Evolutionary conservation across 345 rosid species (phyloP).

Genomic region (Arabis alpina): DNA sequence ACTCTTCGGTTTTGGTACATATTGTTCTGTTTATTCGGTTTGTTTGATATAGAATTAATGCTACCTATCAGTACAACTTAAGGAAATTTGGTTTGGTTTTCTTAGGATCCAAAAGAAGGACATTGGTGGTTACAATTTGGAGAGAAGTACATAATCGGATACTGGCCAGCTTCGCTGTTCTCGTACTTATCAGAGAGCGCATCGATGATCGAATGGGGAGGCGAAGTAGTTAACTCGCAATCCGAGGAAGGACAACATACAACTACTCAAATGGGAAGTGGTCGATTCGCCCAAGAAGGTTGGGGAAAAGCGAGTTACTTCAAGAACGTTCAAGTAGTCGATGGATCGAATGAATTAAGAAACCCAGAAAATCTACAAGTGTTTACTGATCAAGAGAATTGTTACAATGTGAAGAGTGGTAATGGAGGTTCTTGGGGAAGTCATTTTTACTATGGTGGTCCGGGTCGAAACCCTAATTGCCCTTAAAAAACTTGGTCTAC

Average conservation of each 20-base stretch:
- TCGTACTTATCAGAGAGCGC: conserved; percentile 72
- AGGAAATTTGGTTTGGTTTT: not conserved
- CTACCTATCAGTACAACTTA: too few relatives aligned
- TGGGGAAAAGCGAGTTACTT: conserved; percentile 68
- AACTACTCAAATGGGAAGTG: conserved; percentile 77
- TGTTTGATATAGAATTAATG: too few relatives aligned
- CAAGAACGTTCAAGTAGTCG: conserved; percentile 68
- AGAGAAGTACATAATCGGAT: conserved; percentile 61
- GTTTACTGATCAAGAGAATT: conserved; percentile 64
- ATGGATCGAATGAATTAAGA: conserved; percentile 60
- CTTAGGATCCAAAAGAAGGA: conserved; percentile 73
- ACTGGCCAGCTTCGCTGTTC: conserved; percentile 72
- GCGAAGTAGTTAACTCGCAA: conserved; percentile 70
- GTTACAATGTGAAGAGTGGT: conserved; percentile 67
- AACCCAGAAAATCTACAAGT: conserved; percentile 58
- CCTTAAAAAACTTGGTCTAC: conserved; percentile 48
- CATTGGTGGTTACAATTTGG: conserved; percentile 87
- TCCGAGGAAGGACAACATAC: conserved; percentile 65
- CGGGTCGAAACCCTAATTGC: conserved; percentile 67
- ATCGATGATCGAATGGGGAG: conserved; percentile 83
- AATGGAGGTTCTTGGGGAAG: conserved; percentile 67
- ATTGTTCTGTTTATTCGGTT: conserved; percentile 15
- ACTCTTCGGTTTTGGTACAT: not conserved
- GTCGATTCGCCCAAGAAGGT: conserved; percentile 67
- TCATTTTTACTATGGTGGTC: conserved; percentile 77